A percentile compares a stretch with the other conserved stretches of the same genome.
Evolutionary conservation across 1,284 basidiomycete genomes (phyloP).

Genomic region (Boletellus deceptivus): DNA sequence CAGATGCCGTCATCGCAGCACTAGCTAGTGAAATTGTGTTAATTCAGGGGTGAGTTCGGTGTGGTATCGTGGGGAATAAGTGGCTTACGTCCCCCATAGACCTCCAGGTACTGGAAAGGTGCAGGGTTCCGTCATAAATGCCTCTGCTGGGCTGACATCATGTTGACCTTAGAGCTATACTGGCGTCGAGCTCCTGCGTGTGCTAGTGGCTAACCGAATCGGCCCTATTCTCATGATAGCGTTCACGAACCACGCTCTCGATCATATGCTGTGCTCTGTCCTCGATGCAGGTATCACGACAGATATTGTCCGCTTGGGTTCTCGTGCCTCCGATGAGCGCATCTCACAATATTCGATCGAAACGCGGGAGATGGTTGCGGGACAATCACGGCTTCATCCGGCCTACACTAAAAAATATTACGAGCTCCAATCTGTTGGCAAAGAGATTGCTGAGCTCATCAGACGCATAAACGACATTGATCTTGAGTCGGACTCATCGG

Average conservation of each 20-base stretch:
- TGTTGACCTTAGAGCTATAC: conserved; percentile 51
- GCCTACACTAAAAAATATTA: conserved; percentile 34
- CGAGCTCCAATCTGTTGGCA: conserved; percentile 45
- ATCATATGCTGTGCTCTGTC: conserved; percentile 63
- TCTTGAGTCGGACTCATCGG: conserved; percentile 36
- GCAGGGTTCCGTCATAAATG: neutral
- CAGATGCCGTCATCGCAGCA: conserved; percentile 60
- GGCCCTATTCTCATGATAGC: conserved; percentile 66
- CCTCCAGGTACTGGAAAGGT: conserved; percentile 80
- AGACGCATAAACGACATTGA: conserved; percentile 37
- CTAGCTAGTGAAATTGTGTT: conserved; percentile 59
- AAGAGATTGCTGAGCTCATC: conserved; percentile 47
- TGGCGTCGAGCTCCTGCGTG: conserved; percentile 62
- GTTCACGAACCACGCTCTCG: conserved; percentile 75
- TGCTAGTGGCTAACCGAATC: conserved; percentile 51
- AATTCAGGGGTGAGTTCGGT: conserved; percentile 61
- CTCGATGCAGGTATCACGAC: conserved; percentile 60
- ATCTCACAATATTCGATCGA: conserved; percentile 60
- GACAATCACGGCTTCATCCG: conserved; percentile 41
- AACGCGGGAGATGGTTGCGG: conserved; percentile 45
- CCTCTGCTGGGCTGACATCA: neutral
- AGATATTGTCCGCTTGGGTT: conserved; percentile 63
- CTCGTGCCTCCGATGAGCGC: conserved; percentile 55
- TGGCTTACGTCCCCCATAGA: conserved; percentile 32
- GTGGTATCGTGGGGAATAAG: neutral